A percentile compares a stretch with the other conserved stretches of the same genome.
These are phyloP conservation scores for Brettanomyces nanus DNA, from an alignment of 805 yeast genomes.

Conservation along the genomic window DNA sequence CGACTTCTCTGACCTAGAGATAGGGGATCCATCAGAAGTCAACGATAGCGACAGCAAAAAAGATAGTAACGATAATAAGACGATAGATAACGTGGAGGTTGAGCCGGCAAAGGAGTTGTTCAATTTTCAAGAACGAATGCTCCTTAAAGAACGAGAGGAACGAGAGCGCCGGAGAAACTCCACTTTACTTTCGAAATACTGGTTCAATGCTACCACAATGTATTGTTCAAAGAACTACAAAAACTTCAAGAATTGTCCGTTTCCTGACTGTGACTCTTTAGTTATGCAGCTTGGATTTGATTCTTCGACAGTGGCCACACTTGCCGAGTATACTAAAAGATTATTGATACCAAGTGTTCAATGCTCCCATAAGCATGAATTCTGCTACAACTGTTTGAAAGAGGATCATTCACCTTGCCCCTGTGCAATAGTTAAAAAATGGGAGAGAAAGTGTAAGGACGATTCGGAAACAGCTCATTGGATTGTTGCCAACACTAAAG, in stretches of 20 bases:
- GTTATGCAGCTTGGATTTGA: conserved; percentile 32
- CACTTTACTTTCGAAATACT: conserved; percentile 28
- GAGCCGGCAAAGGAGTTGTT: conserved; percentile 8
- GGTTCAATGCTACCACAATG: conserved; percentile 36
- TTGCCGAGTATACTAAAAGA: conserved; percentile 19
- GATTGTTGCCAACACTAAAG: conserved; percentile 77
- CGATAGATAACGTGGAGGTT: conserved; percentile 6
- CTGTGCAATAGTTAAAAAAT: conserved; percentile 55
- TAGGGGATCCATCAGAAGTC: neutral
- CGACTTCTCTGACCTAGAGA: neutral
- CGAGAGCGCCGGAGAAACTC: conserved; percentile 15
- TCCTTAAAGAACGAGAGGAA: conserved; percentile 17
- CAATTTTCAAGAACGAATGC: conserved; percentile 18
- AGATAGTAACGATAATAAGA: conserved; percentile 3
- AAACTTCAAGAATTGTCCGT: conserved; percentile 70
- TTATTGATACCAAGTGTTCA: conserved; percentile 54
- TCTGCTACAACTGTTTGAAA: conserved; percentile 68
- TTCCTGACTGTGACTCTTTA: conserved; percentile 64
- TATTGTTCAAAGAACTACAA: conserved; percentile 45
- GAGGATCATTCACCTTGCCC: conserved; percentile 85
- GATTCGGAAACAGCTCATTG: conserved; percentile 86
- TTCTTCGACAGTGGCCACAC: conserved; percentile 18
- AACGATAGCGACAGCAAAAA: neutral
- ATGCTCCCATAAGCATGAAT: conserved; percentile 60
- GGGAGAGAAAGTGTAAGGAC: conserved; percentile 76